phyloP scores from a whole-genome alignment of 2,329 filamentous ascomycete species.

The Sporothrix inflata region DNA sequence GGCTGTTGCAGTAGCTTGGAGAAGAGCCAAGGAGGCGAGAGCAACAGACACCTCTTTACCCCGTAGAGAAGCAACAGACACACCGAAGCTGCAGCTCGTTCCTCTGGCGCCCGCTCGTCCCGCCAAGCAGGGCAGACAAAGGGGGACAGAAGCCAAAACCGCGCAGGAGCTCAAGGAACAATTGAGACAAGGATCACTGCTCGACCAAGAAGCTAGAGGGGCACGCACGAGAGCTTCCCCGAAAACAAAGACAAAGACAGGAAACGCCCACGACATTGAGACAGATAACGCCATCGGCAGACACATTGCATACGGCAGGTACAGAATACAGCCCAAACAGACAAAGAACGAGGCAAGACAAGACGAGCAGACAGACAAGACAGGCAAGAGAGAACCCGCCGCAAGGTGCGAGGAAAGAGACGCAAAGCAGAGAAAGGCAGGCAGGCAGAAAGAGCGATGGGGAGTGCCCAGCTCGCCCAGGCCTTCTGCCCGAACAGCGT shows the following conservation, averaged over 20 bases:
- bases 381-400: background rate
- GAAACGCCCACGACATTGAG: background rate
- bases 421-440: background rate
- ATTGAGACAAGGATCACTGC: background rate
- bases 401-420: background rate
- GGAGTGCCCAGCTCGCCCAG: no score
- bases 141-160: background rate
- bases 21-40: no score
- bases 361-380: background rate
- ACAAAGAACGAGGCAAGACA: background rate
- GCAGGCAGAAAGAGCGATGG: background rate
- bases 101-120: background rate
- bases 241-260: background rate
- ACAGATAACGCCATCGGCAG: background rate
- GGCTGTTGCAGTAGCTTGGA: no score
- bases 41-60: background rate
- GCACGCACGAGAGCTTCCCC: background rate
- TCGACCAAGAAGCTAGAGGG: background rate
- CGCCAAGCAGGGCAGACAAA: background rate
- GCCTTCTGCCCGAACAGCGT: no score
- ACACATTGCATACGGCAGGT: background rate
- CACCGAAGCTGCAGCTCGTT: background rate
- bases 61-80: constrained; percentile 4
- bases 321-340: background rate
- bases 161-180: background rate